Percentiles rank a stretch among this genome's conserved stretches.
Conservation (phyloP, 768 basidiomycete species). For the Strobilomyces echinocephalus region DNA sequence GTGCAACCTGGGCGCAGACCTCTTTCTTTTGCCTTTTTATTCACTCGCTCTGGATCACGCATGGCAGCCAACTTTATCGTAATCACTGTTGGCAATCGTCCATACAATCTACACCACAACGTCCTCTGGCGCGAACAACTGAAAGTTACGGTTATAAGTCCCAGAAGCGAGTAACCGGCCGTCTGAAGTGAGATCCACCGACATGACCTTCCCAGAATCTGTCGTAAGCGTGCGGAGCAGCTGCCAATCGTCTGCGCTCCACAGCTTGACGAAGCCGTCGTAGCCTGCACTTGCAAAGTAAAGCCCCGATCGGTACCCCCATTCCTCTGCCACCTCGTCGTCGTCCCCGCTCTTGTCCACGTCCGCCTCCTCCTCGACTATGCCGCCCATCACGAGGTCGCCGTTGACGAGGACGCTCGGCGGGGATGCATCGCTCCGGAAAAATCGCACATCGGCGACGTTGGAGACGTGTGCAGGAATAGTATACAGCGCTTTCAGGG, state of each 20-base stretch:
- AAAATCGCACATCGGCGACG: conserved; percentile 94
- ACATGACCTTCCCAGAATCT: conserved; percentile 99
- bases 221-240: conserved; percentile 82
- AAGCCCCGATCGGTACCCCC: conserved; percentile 79
- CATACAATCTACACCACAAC: conserved; percentile 27
- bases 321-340: conserved; percentile 46
- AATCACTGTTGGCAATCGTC: conserved; percentile 11
- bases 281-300: conserved; percentile 94
- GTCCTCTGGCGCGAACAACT: conserved; percentile 83
- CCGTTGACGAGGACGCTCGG: conserved; percentile 40
- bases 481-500: conserved; percentile 87
- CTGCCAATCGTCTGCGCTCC: conserved; percentile 99
- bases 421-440: conserved; percentile 55
- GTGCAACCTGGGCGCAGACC: conserved; percentile 1
- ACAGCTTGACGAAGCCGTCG: conserved; percentile 91
- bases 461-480: conserved; percentile 96
- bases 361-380: conserved; percentile 24
- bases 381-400: conserved; percentile 49
- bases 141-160: conserved; percentile 92
- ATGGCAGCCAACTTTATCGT: conserved; percentile 22
- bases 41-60: conserved; percentile 31
- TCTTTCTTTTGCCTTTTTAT: background rate
- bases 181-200: conserved; percentile 84
- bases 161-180: conserved; percentile 83
- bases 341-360: conserved; percentile 27